Evolutionary conservation across 2,329 filamentous ascomycete genomes (phyloP).

Genomic region (Dactylellina leptospora): DNA sequence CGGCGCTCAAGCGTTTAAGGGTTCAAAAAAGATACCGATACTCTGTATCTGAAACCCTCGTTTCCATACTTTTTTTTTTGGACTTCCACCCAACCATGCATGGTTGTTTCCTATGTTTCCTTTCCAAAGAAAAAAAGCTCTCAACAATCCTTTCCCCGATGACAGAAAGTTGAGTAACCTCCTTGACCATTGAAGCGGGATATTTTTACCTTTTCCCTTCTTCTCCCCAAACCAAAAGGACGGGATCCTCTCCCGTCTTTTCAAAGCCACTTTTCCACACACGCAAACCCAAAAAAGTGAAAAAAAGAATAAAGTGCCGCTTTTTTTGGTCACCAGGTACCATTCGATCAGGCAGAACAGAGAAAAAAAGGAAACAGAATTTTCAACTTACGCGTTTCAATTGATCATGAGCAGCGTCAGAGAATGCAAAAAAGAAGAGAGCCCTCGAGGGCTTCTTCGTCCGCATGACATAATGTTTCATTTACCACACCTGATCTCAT

Average conservation of each 20-base stretch:
- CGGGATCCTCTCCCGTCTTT: constrained; percentile 33
- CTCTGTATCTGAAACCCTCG: constrained; percentile 40
- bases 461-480: constrained; percentile 54
- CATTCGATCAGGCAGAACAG: constrained; percentile 15
- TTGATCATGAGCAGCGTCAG: constrained; percentile 7
- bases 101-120: too few relatives aligned
- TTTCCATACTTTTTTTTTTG: constrained; percentile 37
- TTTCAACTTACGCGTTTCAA: constrained; percentile 32
- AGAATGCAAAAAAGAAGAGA: constrained; percentile 4
- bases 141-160: too few relatives aligned
- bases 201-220: background rate
- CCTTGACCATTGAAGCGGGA: constrained; percentile 22
- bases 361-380: constrained; percentile 20
- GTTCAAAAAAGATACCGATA: constrained; percentile 15
- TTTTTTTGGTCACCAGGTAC: constrained; percentile 38
- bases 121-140: background rate
- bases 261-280: constrained; percentile 13
- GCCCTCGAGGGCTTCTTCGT: constrained; percentile 30
- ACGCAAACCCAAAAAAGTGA: constrained; percentile 2
- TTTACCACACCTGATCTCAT: constrained; percentile 36
- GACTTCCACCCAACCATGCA: constrained; percentile 14
- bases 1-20: constrained; percentile 12
- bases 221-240: constrained; percentile 27
- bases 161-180: too few relatives aligned
- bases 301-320: too few relatives aligned